Evolutionary conservation across 225 moss, liverwort and hornwort genomes (phyloP), one percentile per base, ranked within the genome.

Genomic region (Sphagnum contortum): DNA sequence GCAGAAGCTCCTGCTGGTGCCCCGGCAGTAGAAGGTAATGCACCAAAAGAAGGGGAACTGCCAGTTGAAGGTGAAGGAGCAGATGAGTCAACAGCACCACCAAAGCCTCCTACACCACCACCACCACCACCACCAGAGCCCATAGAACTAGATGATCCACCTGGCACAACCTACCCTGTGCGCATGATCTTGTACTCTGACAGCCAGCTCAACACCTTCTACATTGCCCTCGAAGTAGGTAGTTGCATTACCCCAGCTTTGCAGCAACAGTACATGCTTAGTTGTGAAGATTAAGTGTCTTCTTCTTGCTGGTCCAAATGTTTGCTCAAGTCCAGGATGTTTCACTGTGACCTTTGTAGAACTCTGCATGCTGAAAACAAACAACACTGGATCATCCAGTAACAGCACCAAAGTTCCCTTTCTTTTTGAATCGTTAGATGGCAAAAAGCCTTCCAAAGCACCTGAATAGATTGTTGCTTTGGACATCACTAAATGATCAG

Each of bases 211-310:
- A 86, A 87, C 72, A 96, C 81, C 63, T 96, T 96, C 66, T 96
- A 96, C 61, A 80, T 92, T 65, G 88, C 88, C 11, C 71, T 90
- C 57, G 92, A 88, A 85, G 94, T 95, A 70, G 48, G 58, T 29
- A 29, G 29, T 29, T 60, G 48, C 3, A 47, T 12, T 13, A 46
- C 51, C 9, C 9, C 29, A 5, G 8, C 63, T 46, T 64, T 29
- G 29, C 29, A 29, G 1, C 29, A 29, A 29, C 29, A 29, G 29
- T 29, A 29, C 29, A 29, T 29, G 29, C 29, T 29, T 29, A 29
- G 29, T 29, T 29, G 29, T 29, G 29, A 29, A 29, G 1, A 29
- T 29, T 29, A 29, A 29, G 29, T 29, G 29, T 29, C 29, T 12
- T 64, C 45, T 13, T 45, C 9, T n/a, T 13, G 48, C 13, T 48